Base-by-base conservation (phyloP, 805 yeast genomes). In the Helenozyma rhizophorensis region DNA sequence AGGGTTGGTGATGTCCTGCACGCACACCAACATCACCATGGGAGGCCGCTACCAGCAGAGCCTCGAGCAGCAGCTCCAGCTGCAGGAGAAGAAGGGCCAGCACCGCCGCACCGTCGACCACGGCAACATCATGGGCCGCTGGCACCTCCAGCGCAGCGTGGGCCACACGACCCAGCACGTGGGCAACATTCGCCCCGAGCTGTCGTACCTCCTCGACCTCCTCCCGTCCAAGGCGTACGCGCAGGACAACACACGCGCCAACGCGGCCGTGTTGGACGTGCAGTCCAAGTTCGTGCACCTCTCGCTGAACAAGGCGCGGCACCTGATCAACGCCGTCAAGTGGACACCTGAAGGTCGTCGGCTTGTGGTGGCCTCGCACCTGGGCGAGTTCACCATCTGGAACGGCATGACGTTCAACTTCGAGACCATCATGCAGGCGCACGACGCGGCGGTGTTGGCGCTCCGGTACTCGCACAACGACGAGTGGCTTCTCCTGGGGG, bases 281-380 rank as follows among this genome's bases (percentile, higher is more conserved):
- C 78, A 80, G 30, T 74, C 85, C 17, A 88, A 88, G 50, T 88
- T 90, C 56, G 93, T 87, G 4, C 97, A 90, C 62, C 72, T 89
- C 30, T 80, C 94, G 37, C 80, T 93, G 13, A 93, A 90, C 62
- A 93, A 93, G 59, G 86, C 88, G 9, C 81, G 83, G 51, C 96
- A 90, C 62, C 85, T 95, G 3, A 86, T 89, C 32, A 84, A 86
- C 48, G 80, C 89, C 2, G 80, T 86, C n/a, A 78, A 75, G 54
- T 90, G 97, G 96, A 93, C 98, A 0, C 97, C 97, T 0, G 97
- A 88, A 47, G 97, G 96, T 0, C 70, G 97, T 46, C 67, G 98
- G 46, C 65, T 93, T 31, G 68, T 93, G 17, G 95, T 94, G 5
- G 95, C 95, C 0, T 78, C 90, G 18, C 87, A 84, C 61, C 77